Percentiles rank a stretch among this genome's conserved stretches.
These are phyloP conservation scores for Agastache rugosa DNA, from an alignment of 257 asterid genomes.

Conservation along the genomic window DNA sequence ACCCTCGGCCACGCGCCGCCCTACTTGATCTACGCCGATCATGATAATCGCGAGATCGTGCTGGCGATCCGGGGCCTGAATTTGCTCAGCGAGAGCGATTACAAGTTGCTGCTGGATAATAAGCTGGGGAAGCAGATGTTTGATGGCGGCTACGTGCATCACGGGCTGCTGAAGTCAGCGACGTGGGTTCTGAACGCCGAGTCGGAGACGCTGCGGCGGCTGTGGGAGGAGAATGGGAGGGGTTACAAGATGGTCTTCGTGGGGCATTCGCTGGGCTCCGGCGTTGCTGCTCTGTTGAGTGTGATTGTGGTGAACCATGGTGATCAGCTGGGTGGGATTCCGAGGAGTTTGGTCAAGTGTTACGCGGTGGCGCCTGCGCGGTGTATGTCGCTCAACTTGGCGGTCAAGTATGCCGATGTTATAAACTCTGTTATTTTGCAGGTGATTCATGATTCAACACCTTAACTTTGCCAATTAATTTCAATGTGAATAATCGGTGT, in stretches of 20 bases:
- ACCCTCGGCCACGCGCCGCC: constrained; percentile 93
- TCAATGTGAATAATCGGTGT: constrained; percentile 8
- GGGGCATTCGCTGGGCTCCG: constrained; percentile 97
- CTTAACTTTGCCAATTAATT: background rate
- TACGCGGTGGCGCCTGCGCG: constrained; percentile 94
- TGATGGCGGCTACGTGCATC: constrained; percentile 94
- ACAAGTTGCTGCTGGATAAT: constrained; percentile 74
- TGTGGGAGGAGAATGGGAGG: constrained; percentile 83
- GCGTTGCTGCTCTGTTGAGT: constrained; percentile 77
- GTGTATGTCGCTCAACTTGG: constrained; percentile 96
- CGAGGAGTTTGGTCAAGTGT: constrained; percentile 69
- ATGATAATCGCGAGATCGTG: constrained; percentile 72
- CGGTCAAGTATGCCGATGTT: constrained; percentile 91
- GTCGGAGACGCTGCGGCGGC: constrained; percentile 63
- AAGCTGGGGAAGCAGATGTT: constrained; percentile 88
- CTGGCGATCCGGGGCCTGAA: constrained; percentile 87
- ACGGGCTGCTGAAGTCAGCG: constrained; percentile 87
- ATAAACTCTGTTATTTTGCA: constrained; percentile 81
- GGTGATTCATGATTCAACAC: constrained; percentile 46
- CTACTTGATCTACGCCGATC: constrained; percentile 86
- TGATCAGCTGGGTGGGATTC: constrained; percentile 72
- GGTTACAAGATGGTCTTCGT: constrained; percentile 74
- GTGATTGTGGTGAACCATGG: constrained; percentile 84
- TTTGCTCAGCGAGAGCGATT: constrained; percentile 79
- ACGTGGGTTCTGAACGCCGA: constrained; percentile 76